Percentiles rank a stretch among this genome's conserved stretches.
phyloP scores from a whole-genome alignment of 2,329 filamentous ascomycete genomes.

The Pseudopithomyces chartarum region DNA sequence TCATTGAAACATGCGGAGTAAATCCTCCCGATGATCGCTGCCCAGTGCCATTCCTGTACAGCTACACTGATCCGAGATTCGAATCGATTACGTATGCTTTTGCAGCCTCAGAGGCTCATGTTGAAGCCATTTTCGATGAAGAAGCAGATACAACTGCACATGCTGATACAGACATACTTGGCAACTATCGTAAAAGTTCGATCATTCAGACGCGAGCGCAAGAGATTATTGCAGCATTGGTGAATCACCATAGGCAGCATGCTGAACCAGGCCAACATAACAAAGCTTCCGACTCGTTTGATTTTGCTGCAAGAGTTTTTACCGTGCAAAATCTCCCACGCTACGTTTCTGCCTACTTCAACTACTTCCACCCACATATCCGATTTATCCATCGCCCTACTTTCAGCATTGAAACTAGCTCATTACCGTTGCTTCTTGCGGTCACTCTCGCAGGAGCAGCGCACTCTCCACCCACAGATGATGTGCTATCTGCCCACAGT shows the following conservation, averaged over 20 bases:
- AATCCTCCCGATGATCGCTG: background rate
- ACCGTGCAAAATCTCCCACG: constrained; percentile 10
- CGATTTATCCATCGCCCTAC: constrained; percentile 50
- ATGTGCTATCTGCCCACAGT: constrained; percentile 10
- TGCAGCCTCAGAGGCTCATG: constrained; percentile 5
- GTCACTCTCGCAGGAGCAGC: constrained; percentile 48
- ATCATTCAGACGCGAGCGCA: background rate
- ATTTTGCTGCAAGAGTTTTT: constrained; percentile 13
- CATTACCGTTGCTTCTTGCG: constrained; percentile 46
- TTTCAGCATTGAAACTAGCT: constrained; percentile 46
- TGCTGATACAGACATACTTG: background rate
- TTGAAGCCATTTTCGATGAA: background rate
- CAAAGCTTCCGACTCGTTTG: background rate
- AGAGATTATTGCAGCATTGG: background rate
- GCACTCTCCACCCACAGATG: constrained; percentile 12
- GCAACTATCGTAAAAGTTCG: background rate
- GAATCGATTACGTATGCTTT: constrained; percentile 14
- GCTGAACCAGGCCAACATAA: background rate
- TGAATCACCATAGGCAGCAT: background rate
- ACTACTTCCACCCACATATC: constrained; percentile 52
- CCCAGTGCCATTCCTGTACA: constrained; percentile 14
- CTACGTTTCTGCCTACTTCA: constrained; percentile 50
- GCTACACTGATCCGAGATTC: constrained; percentile 17
- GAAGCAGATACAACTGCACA: background rate
- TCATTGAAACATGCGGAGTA: background rate